Evolutionary conservation across 2,329 filamentous ascomycete species (phyloP), one percentile per base, ranked within the genome.

Genomic region (Xylaria sp.): DNA sequence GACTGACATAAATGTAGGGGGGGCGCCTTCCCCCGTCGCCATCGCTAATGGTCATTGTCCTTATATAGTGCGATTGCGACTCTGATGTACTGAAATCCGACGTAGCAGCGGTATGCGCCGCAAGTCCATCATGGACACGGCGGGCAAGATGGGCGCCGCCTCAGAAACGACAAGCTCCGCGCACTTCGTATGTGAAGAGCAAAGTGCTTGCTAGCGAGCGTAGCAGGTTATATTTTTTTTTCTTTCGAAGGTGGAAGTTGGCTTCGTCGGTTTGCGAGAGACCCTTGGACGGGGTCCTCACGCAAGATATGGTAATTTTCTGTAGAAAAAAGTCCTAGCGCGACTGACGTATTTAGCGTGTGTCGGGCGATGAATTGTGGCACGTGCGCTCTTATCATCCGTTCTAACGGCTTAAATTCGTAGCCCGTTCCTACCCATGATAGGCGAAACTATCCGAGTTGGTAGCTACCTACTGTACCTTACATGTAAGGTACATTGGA

Each of bases 1-100:
- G 65, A 82, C 88, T 80, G 81, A 91, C 89, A 82, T 91, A 87
- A 74, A 89, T 77, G 78, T 89, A 90, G 65, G 88, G 88, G 72
- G 89, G 88, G 72, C 89, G 86, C 73, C 82, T 83, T 79, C 89
- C 87, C 70, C 85, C 79, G 70, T 88, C 86, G 72, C 82, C 82
- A 77, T 82, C 78, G 72, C 80, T 76, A 63, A 74, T 71, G 65
- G 76, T 79, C 77, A 81, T 84, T 78, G 81, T 80, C 72, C 77
- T 73, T 66, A 73, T 73, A 65, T 50, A 31, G 63, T 59, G 39
- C 55, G 69, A 69, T 64, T 69, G 65, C 65, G 71, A 55, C 57
- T 51, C 59, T 63, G 65, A 62, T 70, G 41, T 70, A 66, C 48
- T 72, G 68, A 73, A 72, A 73, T 74, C 57, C 69, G 73, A 71